Conservation (phyloP, 441 rosid genomes). For the Gossypium lobatum region DNA sequence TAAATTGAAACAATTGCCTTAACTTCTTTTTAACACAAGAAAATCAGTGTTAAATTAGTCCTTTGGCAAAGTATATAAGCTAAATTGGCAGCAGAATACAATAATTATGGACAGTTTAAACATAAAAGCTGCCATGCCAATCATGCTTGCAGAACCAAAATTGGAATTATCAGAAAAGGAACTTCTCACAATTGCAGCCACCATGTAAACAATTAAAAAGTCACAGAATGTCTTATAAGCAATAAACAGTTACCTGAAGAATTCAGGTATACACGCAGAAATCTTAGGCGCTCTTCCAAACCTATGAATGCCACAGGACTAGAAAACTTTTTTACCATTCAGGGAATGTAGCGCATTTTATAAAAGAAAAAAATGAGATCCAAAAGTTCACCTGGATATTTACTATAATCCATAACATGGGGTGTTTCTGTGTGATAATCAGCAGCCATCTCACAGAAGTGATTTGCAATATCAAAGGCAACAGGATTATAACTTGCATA, state of each 20-base stretch:
- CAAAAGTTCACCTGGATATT: slow-evolving; percentile 64
- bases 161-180: background rate
- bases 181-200: background rate
- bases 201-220: background rate
- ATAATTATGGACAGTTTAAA: background rate
- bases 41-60: background rate
- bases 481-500: slow-evolving; percentile 84
- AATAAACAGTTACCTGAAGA: slow-evolving; percentile 44
- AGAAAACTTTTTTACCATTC: background rate
- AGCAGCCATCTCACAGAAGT: slow-evolving; percentile 96
- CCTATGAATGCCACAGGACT: slow-evolving; percentile 31
- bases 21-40: background rate
- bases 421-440: slow-evolving; percentile 89
- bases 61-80: background rate
- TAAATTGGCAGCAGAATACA: background rate
- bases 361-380: slow-evolving; percentile 10
- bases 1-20: background rate
- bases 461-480: slow-evolving; percentile 91
- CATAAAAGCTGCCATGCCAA: background rate
- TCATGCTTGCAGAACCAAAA: background rate
- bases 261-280: slow-evolving; percentile 52
- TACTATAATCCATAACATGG: slow-evolving; percentile 71
- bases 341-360: background rate
- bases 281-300: slow-evolving; percentile 62
- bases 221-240: background rate